Percentiles rank a stretch among this genome's conserved stretches.
These are phyloP conservation scores for Apophysomyces trapeziformis DNA, from an alignment of 371 early-diverging fungal species.

Conservation along the genomic window DNA sequence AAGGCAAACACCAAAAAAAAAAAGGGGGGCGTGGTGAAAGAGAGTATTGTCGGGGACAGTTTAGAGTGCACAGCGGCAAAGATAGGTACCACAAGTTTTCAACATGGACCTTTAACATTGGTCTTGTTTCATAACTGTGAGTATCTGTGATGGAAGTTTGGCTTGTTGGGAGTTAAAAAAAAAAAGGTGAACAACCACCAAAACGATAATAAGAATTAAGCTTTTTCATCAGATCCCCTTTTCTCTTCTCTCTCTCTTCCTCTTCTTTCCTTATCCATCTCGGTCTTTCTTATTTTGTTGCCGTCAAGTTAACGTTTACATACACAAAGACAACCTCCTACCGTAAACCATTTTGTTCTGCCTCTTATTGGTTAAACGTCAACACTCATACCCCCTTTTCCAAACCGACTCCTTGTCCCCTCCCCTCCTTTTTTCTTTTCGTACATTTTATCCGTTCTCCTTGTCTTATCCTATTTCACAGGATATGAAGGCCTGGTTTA, in stretches of 20 bases:
- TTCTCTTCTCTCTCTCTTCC: slow-evolving; percentile 1
- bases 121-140: background rate
- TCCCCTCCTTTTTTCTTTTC: slow-evolving; percentile 13
- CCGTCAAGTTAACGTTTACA: background rate
- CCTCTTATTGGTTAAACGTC: background rate
- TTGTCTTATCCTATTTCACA: slow-evolving; percentile 4
- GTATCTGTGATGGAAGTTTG: slow-evolving; percentile 6
- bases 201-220: background rate
- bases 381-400: background rate
- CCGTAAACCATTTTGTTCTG: background rate
- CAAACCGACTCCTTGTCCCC: background rate
- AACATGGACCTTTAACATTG: background rate
- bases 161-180: background rate
- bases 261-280: background rate
- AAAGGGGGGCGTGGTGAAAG: background rate
- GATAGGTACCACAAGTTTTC: slow-evolving; percentile 4
- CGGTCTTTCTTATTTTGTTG: background rate
- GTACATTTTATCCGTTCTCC: slow-evolving; percentile 8
- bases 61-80: slow-evolving; percentile 4
- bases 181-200: background rate
- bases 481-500: slow-evolving; percentile 4
- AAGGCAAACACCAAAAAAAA: background rate
- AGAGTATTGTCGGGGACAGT: slow-evolving; percentile 1
- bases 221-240: background rate
- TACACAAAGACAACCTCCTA: background rate